phyloP scores from a whole-genome alignment of 108 stramenopile genomes.

The Skeletonema potamos region DNA sequence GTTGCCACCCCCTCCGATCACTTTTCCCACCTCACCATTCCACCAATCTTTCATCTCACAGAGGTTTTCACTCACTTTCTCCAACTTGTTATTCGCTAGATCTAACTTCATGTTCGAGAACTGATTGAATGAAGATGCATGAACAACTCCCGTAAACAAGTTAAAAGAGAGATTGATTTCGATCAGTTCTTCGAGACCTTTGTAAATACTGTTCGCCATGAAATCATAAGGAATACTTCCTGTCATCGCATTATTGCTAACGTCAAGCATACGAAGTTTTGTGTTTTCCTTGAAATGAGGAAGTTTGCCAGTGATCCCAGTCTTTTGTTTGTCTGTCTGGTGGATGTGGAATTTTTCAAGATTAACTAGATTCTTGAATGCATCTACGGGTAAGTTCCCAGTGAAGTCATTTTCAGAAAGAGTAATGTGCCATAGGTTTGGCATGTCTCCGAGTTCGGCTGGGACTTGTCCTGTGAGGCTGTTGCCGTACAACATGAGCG shows the following conservation, averaged over 20 bases:
- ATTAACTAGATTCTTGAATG: constrained; percentile 35
- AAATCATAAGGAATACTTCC: constrained; percentile 67
- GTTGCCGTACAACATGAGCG: constrained; percentile 41
- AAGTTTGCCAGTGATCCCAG: constrained; percentile 53
- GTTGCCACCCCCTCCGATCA: constrained; percentile 32
- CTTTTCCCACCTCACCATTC: constrained; percentile 44
- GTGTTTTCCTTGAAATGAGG: constrained; percentile 55
- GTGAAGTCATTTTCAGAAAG: constrained; percentile 54
- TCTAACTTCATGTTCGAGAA: constrained; percentile 43
- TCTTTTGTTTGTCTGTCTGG: constrained; percentile 39
- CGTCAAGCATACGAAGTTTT: constrained; percentile 57
- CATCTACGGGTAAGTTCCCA: constrained; percentile 33
- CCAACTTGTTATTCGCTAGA: constrained; percentile 35
- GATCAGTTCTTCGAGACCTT: constrained; percentile 41
- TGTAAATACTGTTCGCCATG: constrained; percentile 27
- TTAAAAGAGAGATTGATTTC: constrained; percentile 17
- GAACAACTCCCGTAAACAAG: neutral
- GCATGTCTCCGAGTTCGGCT: constrained; percentile 58
- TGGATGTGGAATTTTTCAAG: constrained; percentile 61
- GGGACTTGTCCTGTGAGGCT: constrained; percentile 62
- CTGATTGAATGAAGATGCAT: neutral
- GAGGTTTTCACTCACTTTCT: constrained; percentile 2
- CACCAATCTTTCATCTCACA: constrained; percentile 36
- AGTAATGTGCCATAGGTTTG: constrained; percentile 61
- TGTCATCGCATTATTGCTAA: constrained; percentile 60